These are phyloP conservation scores for Leccinum pseudoinsigne DNA, from an alignment of 1,284 basidiomycete species.

Conservation along the genomic window DNA sequence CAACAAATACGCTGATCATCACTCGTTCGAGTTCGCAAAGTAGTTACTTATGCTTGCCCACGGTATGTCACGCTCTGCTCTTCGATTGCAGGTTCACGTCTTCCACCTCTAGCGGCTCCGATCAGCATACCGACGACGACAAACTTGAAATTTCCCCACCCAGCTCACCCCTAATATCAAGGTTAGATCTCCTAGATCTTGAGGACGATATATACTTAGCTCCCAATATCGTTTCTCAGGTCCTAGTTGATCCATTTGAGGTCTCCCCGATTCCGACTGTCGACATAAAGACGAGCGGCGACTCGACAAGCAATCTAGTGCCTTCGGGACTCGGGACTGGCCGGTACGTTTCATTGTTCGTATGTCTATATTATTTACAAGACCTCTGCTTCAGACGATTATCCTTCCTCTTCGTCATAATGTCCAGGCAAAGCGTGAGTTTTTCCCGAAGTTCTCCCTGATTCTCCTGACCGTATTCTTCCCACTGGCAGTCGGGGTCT, in stretches of 20 bases:
- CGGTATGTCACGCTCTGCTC: too few species aligned
- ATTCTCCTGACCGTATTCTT: conserved; percentile 2
- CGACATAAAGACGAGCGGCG: too few species aligned
- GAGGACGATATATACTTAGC: conserved; percentile 25
- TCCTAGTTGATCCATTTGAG: too few species aligned
- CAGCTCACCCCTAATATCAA: conserved; percentile 31
- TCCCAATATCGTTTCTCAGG: too few species aligned
- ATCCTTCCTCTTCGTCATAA: conserved; percentile 63
- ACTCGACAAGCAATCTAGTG: too few species aligned
- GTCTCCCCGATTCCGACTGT: too few species aligned
- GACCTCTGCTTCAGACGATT: conserved; percentile 61
- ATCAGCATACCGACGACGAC: conserved; percentile 26
- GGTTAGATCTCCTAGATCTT: conserved; percentile 32
- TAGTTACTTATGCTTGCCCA: background rate
- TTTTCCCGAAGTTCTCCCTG: background rate
- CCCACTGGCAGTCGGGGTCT: conserved; percentile 46
- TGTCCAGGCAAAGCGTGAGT: conserved; percentile 53
- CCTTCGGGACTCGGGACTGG: too few species aligned
- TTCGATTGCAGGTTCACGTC: too few species aligned
- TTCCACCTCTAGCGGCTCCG: conserved; percentile 18
- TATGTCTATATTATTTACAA: conserved; percentile 30
- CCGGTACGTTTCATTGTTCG: too few species aligned
- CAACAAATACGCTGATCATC: background rate
- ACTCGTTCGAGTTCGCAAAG: background rate
- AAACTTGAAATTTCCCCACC: conserved; percentile 19